phyloP scores from a whole-genome alignment of 2,329 filamentous ascomycete genomes.

The Phaeosphaeriaceae sp. region DNA sequence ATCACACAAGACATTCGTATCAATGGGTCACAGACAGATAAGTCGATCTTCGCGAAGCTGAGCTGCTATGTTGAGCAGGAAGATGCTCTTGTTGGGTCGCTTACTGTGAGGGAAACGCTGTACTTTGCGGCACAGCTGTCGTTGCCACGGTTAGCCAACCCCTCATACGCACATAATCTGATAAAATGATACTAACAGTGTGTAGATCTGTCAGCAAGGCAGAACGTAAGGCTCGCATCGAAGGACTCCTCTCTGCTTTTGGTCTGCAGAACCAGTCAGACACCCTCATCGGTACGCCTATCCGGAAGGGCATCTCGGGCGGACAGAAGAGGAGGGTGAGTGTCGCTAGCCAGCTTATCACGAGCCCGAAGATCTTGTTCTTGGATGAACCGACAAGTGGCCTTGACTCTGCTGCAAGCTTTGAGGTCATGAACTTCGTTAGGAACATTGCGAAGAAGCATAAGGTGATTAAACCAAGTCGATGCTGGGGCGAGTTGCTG shows the following conservation, averaged over 20 bases:
- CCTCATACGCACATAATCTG: not conserved
- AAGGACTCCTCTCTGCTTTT: slow-evolving; percentile 73
- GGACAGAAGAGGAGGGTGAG: slow-evolving; percentile 84
- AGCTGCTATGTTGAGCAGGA: slow-evolving; percentile 88
- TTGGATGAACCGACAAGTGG: slow-evolving; percentile 86
- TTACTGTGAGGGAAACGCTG: slow-evolving; percentile 82
- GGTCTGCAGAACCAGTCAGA: slow-evolving; percentile 74
- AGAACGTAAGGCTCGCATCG: slow-evolving; percentile 66
- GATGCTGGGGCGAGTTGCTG: slow-evolving; percentile 2
- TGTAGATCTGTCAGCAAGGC: slow-evolving; percentile 56
- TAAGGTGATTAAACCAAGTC: slow-evolving; percentile 58
- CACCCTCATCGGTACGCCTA: slow-evolving; percentile 80
- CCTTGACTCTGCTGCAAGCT: slow-evolving; percentile 78
- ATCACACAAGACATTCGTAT: slow-evolving; percentile 65
- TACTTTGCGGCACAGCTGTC: slow-evolving; percentile 77
- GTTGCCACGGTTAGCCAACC: slow-evolving; percentile 47
- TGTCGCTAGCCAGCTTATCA: slow-evolving; percentile 82
- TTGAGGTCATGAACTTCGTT: slow-evolving; percentile 78
- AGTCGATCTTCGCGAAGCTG: slow-evolving; percentile 67
- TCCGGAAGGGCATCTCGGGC: slow-evolving; percentile 83
- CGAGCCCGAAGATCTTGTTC: slow-evolving; percentile 80
- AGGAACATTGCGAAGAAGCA: slow-evolving; percentile 71
- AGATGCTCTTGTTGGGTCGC: slow-evolving; percentile 80
- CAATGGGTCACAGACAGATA: slow-evolving; percentile 67
- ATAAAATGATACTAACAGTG: slow-evolving; percentile 18